Evolutionary conservation across 2,329 filamentous ascomycete genomes (phyloP), one percentile per base, ranked within the genome.

Genomic region (Penicillium sp.): DNA sequence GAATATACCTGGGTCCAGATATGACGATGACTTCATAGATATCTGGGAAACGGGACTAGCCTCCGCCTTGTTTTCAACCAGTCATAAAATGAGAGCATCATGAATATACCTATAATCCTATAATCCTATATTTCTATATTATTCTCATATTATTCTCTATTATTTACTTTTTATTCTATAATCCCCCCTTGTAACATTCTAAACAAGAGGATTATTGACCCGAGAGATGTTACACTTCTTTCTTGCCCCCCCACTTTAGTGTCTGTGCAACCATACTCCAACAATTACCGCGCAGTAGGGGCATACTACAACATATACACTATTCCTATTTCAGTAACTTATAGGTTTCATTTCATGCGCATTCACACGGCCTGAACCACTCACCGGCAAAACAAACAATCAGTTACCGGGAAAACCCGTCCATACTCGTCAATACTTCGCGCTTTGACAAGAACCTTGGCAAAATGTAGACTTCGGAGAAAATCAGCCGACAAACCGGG

Each of bases 21-120:
- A 35, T 45, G 29, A 45, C 57, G 54, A 67, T 67, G 65, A 67
- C 64, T 65, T 67, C 65, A 67, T 67, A 52, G 61, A 65, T 44
- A 45, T 50, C 43, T 49, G 35, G 27, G 39, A 41, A 43, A 42
- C 62, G 65, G 65, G 61, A 63, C 53, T 60, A 9, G 39, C n/a
- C 61, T 64, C 65, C 65, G 64, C 64, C 65, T 55, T 65, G 65
- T 60, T 66, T 62, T 31, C 29, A 36, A 50, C 52, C 38, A n/a
- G 39, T 51, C 38, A 38, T 39, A 48, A 27, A 0, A 61, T 60
- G 53, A 59, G 54, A 49, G 31, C 59, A 63, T 60, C 43, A 53
- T 59, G 51, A 36, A 27, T 31, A 4, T 31, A 27, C 29, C 29
- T 31, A 5, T 31, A 31, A 25, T 12, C 27, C 27, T 10, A 10